Base-by-base conservation (phyloP, 805 yeast genomes). In the Wickerhamiella hasegawae region DNA sequence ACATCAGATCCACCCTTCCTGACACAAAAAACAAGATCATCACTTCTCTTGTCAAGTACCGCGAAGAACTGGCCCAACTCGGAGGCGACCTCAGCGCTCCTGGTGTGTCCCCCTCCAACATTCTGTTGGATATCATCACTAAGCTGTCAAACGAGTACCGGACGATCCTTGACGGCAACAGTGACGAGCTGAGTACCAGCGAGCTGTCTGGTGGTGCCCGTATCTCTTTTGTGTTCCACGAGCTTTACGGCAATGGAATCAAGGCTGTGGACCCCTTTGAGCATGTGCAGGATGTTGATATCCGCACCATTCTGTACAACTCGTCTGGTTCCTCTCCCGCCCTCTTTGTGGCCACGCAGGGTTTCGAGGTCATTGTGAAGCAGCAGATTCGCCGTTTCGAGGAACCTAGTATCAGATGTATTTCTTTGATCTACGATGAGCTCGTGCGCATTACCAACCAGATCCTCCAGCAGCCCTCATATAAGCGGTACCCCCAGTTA, bases 151-250 rank as follows among this genome's bases (percentile, higher is more conserved):
- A 81, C 56, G 97, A 87, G 55, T 90, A 85, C 60, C 76, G 72
- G 46, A 85, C 90, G 18, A 80, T 87, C 29, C 65, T 90, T 46
- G 93, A 83, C 49, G 98, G 98, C 62, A 92, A 84, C 55, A 80
- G 92, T 26, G 79, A 74, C 57, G 98, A 87, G 51, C 68, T 90
- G 49, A 74, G 90, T 4, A 71, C 87, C 10, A 73, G 76, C 55
- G 98, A 90, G 60, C 70, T 90, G 47, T 78, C 93, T 47, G 98
- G 98, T 55, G 98, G 94, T 58, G 98, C 98, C 0, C 78, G 98
- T 68, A 82, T 90, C 45, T 79, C 94, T 28, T 90, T 84, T 63
- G 97, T 90, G 12, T 90, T 90, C 66, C 97, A 90, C 58, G 97
- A 90, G 62, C 81, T 90, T 41, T 90, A 75, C 65, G 78, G 87